A percentile compares a stretch with the other conserved stretches of the same genome.
These are phyloP conservation scores for Quercus engelmannii DNA, from an alignment of 306 rosid genomes.

Conservation along the genomic window DNA sequence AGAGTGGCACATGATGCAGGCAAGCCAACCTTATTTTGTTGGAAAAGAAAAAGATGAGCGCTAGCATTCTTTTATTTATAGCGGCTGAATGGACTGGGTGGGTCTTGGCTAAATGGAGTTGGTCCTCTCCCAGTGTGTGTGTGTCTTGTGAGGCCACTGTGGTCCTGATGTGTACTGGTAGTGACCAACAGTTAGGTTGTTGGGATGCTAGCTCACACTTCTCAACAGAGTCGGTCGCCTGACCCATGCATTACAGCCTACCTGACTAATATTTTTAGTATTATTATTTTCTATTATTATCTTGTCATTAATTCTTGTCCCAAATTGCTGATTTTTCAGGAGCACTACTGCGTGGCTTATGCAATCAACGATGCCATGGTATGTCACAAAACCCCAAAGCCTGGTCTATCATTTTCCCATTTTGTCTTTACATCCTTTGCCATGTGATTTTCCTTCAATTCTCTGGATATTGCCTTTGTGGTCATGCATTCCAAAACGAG, in stretches of 20 bases:
- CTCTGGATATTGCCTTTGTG: neutral
- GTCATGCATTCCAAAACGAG: neutral
- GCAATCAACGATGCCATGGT: conserved; percentile 90
- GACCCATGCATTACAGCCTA: neutral
- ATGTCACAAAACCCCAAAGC: conserved; percentile 15
- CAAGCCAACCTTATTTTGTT: conserved; percentile 33
- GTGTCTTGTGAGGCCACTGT: neutral
- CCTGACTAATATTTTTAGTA: conserved; percentile 14
- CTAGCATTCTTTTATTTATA: conserved; percentile 10
- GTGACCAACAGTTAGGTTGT: neutral
- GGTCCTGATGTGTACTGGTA: neutral
- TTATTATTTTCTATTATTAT: neutral
- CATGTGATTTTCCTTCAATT: neutral
- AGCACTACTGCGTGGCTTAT: conserved; percentile 95
- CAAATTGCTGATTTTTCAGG: conserved; percentile 63
- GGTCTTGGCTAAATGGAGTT: conserved; percentile 8
- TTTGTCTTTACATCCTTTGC: conserved; percentile 9
- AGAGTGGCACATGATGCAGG: conserved; percentile 99
- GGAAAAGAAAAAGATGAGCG: conserved; percentile 15
- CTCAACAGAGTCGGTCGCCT: neutral
- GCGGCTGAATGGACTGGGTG: conserved; percentile 9
- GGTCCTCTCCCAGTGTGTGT: neutral
- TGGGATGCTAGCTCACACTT: conserved; percentile 11
- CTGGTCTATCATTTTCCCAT: neutral
- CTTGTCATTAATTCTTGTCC: conserved; percentile 16